A percentile compares a stretch with the other conserved stretches of the same genome.
These are phyloP conservation scores for Paramyrothecium sp. DNA, from an alignment of 2,329 filamentous ascomycete genomes.

Conservation along the genomic window DNA sequence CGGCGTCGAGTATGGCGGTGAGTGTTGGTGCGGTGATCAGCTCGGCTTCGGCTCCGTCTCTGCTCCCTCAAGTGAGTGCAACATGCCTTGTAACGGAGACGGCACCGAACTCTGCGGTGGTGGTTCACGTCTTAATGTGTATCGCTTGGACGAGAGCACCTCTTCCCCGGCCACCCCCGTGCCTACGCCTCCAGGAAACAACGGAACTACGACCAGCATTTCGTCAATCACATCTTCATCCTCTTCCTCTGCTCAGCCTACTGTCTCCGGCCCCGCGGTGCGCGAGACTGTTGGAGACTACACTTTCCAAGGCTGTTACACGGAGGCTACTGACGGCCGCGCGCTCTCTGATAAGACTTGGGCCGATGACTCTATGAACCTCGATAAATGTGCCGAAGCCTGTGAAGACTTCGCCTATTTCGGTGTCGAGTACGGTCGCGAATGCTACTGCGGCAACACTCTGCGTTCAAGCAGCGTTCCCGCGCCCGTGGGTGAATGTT, in stretches of 20 bases:
- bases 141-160: slow-evolving; percentile 14
- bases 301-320: slow-evolving; percentile 34
- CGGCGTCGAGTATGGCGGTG: slow-evolving; percentile 36
- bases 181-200: not conserved
- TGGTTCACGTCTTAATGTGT: slow-evolving; percentile 29
- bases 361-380: slow-evolving; percentile 31
- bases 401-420: slow-evolving; percentile 29
- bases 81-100: slow-evolving; percentile 30
- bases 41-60: slow-evolving; percentile 23
- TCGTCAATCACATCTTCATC: slow-evolving; percentile 3
- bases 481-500: slow-evolving; percentile 28
- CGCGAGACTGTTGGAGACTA: slow-evolving; percentile 23
- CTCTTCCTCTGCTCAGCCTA: not conserved
- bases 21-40: slow-evolving; percentile 35
- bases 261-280: slow-evolving; percentile 16
- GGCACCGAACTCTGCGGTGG: slow-evolving; percentile 33
- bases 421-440: slow-evolving; percentile 31
- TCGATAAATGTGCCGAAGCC: slow-evolving; percentile 28
- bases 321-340: slow-evolving; percentile 26
- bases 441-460: slow-evolving; percentile 37
- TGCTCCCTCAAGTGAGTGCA: slow-evolving; percentile 27
- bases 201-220: not conserved
- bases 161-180: not conserved
- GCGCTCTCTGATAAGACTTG: slow-evolving; percentile 25
- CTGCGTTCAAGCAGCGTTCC: slow-evolving; percentile 25